Conservation (phyloP, 345 rosid species). For the Corchorus olitorius region DNA sequence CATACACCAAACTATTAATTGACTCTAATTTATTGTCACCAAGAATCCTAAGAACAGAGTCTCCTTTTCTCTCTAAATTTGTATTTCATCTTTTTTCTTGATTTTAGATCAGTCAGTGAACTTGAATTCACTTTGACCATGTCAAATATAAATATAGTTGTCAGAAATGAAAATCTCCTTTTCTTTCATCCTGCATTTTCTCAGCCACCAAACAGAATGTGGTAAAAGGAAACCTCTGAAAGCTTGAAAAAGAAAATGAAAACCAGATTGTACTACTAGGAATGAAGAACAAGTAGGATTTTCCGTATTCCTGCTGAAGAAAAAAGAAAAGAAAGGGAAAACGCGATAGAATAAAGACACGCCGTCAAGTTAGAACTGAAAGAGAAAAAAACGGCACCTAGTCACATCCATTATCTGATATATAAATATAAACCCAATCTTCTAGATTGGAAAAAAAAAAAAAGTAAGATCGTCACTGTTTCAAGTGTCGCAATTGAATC, state of each 20-base stretch:
- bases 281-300: not conserved
- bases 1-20: constrained; percentile 3
- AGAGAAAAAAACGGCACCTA: too few relatives aligned
- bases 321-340: not conserved
- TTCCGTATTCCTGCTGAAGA: not conserved
- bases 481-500: constrained; percentile 6
- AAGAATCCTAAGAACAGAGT: not conserved
- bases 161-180: not conserved
- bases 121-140: not conserved
- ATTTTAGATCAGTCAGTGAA: constrained; percentile 1
- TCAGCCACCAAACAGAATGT: constrained; percentile 21
- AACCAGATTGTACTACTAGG: constrained; percentile 4
- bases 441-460: not conserved
- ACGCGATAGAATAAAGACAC: constrained; percentile 8
- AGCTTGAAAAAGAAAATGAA: not conserved
- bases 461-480: constrained; percentile 16
- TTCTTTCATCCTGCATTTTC: constrained; percentile 8
- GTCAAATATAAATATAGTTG: constrained; percentile 8
- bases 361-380: too few relatives aligned
- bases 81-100: not conserved
- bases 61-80: not conserved
- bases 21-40: not conserved
- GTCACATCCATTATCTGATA: not conserved
- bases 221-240: not conserved
- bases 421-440: not conserved